These are phyloP conservation scores for Rutstroemia sydowiana DNA, from an alignment of 2,329 filamentous ascomycete species.

Conservation along the genomic window DNA sequence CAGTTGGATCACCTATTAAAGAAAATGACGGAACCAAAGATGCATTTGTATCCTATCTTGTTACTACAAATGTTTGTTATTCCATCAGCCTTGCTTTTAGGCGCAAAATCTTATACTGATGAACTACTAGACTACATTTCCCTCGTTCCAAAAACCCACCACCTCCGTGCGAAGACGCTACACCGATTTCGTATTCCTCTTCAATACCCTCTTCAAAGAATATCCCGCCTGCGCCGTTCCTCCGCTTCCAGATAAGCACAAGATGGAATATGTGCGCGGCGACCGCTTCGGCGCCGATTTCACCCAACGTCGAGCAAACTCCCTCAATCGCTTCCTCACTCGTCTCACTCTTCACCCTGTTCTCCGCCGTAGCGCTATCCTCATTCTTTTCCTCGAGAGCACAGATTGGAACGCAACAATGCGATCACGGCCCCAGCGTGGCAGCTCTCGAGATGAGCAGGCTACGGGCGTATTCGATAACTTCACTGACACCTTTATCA, in stretches of 20 bases:
- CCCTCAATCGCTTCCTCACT: constrained; percentile 82
- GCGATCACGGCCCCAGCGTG: constrained; percentile 65
- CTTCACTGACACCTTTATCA: constrained; percentile 93
- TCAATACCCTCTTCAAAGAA: constrained; percentile 79
- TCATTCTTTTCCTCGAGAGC: constrained; percentile 87
- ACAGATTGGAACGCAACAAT: constrained; percentile 96
- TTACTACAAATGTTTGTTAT: constrained; percentile 71
- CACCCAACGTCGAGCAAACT: constrained; percentile 79
- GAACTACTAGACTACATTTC: constrained; percentile 73
- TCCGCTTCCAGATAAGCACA: constrained; percentile 94
- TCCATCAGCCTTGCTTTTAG: not conserved
- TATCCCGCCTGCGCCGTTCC: constrained; percentile 90
- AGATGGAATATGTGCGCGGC: constrained; percentile 96
- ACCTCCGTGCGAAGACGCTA: constrained; percentile 83
- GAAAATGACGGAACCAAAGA: constrained; percentile 97
- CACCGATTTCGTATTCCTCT: constrained; percentile 96
- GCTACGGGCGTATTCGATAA: constrained; percentile 80
- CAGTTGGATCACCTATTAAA: constrained; percentile 76
- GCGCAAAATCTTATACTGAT: constrained; percentile 16
- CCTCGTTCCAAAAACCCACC: constrained; percentile 77
- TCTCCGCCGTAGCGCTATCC: constrained; percentile 71
- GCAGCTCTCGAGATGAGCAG: constrained; percentile 45
- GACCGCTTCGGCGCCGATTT: constrained; percentile 94
- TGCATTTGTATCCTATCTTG: constrained; percentile 90
- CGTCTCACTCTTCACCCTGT: constrained; percentile 83